These are phyloP conservation scores for Panicum hallii DNA, from an alignment of 202 grass and related monocot genomes.

Conservation along the genomic window DNA sequence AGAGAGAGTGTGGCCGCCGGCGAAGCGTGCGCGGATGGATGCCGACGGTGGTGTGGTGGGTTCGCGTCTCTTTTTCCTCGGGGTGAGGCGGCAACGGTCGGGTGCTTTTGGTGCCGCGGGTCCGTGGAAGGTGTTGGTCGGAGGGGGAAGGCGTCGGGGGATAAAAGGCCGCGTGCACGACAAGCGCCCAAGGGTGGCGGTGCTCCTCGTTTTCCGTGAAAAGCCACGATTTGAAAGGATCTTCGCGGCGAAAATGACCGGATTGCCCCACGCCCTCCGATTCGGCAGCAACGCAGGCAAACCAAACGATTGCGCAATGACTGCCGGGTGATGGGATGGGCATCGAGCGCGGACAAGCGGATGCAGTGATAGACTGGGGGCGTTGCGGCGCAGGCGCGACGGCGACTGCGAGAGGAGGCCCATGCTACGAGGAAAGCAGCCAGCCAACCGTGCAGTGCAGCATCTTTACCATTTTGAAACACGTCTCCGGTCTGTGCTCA, in stretches of 20 bases:
- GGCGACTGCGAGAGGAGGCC: conserved; percentile 24
- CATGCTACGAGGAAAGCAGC: conserved; percentile 14
- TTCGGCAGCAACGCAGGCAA: background rate
- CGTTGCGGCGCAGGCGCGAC: background rate
- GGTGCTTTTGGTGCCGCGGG: conserved; percentile 47
- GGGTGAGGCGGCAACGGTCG: conserved; percentile 60
- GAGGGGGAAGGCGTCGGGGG: conserved; percentile 41
- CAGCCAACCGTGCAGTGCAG: conserved; percentile 13
- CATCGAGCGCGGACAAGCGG: background rate
- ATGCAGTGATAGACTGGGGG: background rate
- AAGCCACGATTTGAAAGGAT: conserved; percentile 75
- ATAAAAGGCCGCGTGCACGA: conserved; percentile 32
- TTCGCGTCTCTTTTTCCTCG: conserved; percentile 37
- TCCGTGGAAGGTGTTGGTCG: conserved; percentile 56
- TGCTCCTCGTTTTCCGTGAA: conserved; percentile 68
- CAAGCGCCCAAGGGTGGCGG: conserved; percentile 11
- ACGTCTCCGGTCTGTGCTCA: background rate
- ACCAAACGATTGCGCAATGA: conserved; percentile 50
- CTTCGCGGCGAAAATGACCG: conserved; percentile 51
- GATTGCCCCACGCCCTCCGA: conserved; percentile 45
- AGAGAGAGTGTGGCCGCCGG: background rate
- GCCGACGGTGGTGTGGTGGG: conserved; percentile 11
- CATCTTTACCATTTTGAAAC: conserved; percentile 44
- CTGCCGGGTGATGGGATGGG: conserved; percentile 1
- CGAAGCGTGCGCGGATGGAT: conserved; percentile 1